Conservation (phyloP, 2,329 filamentous ascomycete genomes). For the Nemania serpens region DNA sequence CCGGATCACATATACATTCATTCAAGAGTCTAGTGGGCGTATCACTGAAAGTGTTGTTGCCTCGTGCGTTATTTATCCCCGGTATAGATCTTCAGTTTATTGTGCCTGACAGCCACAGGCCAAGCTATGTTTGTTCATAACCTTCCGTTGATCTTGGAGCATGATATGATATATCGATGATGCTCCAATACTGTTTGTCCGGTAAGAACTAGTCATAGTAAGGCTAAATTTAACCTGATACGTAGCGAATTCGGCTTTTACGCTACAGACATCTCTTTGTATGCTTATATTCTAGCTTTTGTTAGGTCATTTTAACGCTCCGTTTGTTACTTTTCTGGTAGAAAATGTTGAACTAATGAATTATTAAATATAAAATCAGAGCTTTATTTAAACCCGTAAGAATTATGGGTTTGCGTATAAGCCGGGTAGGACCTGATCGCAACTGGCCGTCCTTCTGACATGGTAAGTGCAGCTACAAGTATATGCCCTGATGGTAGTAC, state of each 20-base stretch:
- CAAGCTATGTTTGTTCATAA: neutral
- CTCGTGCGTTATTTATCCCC: neutral
- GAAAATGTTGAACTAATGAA: too few species aligned
- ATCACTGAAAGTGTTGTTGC: neutral
- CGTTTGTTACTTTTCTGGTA: too few species aligned
- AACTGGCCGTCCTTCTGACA: too few species aligned
- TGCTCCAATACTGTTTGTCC: neutral
- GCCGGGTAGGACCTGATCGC: too few species aligned
- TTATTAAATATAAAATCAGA: too few species aligned
- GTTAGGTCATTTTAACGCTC: too few species aligned
- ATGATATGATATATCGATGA: neutral
- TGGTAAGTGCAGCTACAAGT: too few species aligned
- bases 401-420: too few species aligned
- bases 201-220: neutral
- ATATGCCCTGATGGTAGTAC: neutral
- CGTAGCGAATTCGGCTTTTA: too few species aligned
- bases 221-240: neutral
- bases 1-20: neutral
- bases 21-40: neutral
- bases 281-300: too few species aligned
- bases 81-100: neutral
- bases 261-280: too few species aligned
- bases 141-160: neutral
- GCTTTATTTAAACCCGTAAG: too few species aligned
- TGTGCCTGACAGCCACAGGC: neutral